A percentile compares a stretch with the other conserved stretches of the same genome.
Evolutionary conservation across 176 grass and related monocot species (phyloP).

Genomic region (Hsuehochloa calcarea): DNA sequence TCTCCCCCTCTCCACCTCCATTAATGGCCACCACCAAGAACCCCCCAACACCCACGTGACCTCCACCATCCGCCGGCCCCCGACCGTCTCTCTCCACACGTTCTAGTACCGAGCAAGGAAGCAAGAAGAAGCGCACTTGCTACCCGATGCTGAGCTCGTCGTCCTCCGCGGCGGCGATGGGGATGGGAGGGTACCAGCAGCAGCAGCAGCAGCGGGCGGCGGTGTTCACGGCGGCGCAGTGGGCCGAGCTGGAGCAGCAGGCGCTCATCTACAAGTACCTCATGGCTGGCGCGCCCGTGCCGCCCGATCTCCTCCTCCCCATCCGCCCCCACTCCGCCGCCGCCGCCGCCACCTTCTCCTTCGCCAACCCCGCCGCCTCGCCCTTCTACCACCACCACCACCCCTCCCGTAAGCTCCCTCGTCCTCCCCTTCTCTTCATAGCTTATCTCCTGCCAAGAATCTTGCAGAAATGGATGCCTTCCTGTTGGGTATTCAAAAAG

Average conservation of each 20-base stretch:
- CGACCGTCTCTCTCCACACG: too few species aligned
- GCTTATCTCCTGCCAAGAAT: background rate
- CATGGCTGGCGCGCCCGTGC: slow-evolving; percentile 89
- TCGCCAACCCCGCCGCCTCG: slow-evolving; percentile 55
- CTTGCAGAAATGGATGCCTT: slow-evolving; percentile 1
- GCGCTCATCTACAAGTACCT: slow-evolving; percentile 96
- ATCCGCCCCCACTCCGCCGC: slow-evolving; percentile 57
- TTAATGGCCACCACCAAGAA: slow-evolving; percentile 68
- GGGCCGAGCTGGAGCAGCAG: slow-evolving; percentile 98
- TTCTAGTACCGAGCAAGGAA: background rate
- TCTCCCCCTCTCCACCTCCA: background rate
- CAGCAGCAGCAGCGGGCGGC: slow-evolving; percentile 38
- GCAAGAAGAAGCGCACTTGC: background rate
- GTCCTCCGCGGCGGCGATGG: slow-evolving; percentile 32
- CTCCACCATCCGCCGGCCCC: background rate
- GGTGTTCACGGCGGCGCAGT: slow-evolving; percentile 89
- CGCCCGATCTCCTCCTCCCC: slow-evolving; percentile 87
- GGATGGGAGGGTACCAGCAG: slow-evolving; percentile 41
- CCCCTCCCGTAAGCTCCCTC: slow-evolving; percentile 57
- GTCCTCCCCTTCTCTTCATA: background rate
- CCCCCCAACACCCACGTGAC: slow-evolving; percentile 38
- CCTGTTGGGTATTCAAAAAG: background rate
- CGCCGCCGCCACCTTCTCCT: slow-evolving; percentile 51
- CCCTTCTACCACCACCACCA: slow-evolving; percentile 69
- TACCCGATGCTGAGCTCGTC: slow-evolving; percentile 55